Base-by-base conservation (phyloP, 306 rosid genomes). In the Rosa multiflora region DNA sequence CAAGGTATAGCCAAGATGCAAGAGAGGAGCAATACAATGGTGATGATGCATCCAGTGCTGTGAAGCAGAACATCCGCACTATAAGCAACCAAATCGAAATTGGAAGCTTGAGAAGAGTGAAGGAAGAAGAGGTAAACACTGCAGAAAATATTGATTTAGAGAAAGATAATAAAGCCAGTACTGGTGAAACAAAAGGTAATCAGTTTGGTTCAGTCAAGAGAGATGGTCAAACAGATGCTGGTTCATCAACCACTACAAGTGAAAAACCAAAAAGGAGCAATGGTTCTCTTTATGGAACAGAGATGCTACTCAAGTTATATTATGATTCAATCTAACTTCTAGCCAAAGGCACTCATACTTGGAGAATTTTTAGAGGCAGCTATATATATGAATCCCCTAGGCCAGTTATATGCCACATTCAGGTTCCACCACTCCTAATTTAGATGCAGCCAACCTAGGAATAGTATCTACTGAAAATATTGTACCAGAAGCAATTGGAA, bases 51-150 rank as follows among this genome's bases (percentile, higher is more conserved):
- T 80, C 84, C 79, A 68, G 76, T 39, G 62, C 71, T 61, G 81
- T 75, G 76, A 56, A 77, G 74, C 83, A 82, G 72, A 70, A 71
- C 74, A 77, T 26, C 48, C 74, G 14, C 79, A 62, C 82, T 18
- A 63, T 72, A 48, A 70, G 82, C 66, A 77, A 43, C 48, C 78
- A 53, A 78, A 68, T 76, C 74, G 81, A 79, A 77, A n/a, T 81
- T 52, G 80, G 87, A 78, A 82, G 79, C 78, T 81, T 56, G 72
- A 80, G 83, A 44, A 86, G 74, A 72, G 51, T 75, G 69, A 76
- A 84, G 72, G 85, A 78, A 64, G 85, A 73, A 64, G 76, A 44
- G 67, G 79, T 49, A 26, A 81, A 66, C 26, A 75, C 13, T 53
- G 70, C 74, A 53, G 69, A 78, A 21, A 53, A n/a, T 46, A 17